Evolutionary conservation across 1,284 basidiomycete genomes (phyloP), one percentile per base, ranked within the genome.

Genomic region (Lentinula novae-zelandiae): DNA sequence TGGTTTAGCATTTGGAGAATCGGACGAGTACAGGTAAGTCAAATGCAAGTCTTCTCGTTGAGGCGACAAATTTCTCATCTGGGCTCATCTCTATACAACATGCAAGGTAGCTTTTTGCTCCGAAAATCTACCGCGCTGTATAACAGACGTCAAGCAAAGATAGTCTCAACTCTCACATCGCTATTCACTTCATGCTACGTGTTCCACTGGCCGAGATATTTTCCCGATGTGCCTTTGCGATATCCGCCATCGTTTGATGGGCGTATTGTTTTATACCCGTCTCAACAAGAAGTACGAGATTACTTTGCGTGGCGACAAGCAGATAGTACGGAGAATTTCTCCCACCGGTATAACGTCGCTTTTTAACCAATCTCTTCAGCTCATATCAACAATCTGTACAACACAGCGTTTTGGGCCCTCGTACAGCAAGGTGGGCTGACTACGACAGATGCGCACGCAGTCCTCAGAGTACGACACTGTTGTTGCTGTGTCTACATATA

Each of bases 301-400:
- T 99, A 99, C 71, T 97, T 98, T 72, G 76, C 92, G 0, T 99
- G 96, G 96, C 78, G 96, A 65, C 96, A 98, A 71, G 92, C 90
- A 0, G 96, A 98, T 73, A 96, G 95, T 96, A 70, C 69, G 92
- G 80, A 46, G 5, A 5, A 31, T 17, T 17, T 27, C 58, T 46
- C 33, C 44, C 10, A 54, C 42, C 2, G n/a, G 34, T 66, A 62
- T 65, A 31, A 20, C 54, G 42, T 50, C 38, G 17, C 8, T 27
- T 33, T 39, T n/a, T 60, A 48, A 56, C 62, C 65, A 63, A 60
- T 62, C 39, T 62, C 31, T 22, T 63, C 69, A 97, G 95, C 97
- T 0, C 97, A 99, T 72, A 93, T 99, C 73, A 99, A 99, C 73
- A 99, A 98, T 71, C 78, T 99, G 22, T 96, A 99, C 78, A 99